Conservation (phyloP, 805 yeast genomes). For the Metschnikowia koreensis region DNA sequence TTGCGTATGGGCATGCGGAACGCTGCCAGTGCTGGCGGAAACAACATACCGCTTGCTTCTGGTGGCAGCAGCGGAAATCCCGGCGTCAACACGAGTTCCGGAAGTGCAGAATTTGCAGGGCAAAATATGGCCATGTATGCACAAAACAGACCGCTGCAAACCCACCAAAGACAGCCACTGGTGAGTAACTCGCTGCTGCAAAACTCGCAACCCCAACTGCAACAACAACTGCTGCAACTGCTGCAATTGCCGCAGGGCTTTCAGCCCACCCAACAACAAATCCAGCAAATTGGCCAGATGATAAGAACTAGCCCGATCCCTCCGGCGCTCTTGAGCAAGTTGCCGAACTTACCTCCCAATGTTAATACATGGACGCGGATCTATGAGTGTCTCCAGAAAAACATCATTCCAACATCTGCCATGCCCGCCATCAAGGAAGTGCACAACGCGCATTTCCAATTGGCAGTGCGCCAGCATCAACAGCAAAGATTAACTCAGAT, state of each 20-base stretch:
- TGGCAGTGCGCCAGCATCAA: conserved; percentile 51
- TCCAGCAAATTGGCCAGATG: conserved; percentile 39
- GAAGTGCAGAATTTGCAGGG: not conserved
- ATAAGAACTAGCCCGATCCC: conserved; percentile 74
- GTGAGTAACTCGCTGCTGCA: not conserved
- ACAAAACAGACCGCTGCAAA: conserved; percentile 14
- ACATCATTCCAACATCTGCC: conserved; percentile 55
- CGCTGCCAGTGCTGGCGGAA: conserved; percentile 18
- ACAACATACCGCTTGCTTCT: conserved; percentile 2
- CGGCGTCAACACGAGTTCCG: not conserved
- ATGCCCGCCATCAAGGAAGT: conserved; percentile 62
- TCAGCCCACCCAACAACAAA: conserved; percentile 28
- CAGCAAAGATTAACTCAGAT: conserved; percentile 33
- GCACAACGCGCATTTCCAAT: conserved; percentile 63
- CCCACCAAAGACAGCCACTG: conserved; percentile 3
- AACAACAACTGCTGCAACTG: conserved; percentile 14
- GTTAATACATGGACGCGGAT: conserved; percentile 81
- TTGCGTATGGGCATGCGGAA: conserved; percentile 22
- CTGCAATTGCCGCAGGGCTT: conserved; percentile 9
- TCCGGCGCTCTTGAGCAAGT: conserved; percentile 55
- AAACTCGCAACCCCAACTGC: not conserved
- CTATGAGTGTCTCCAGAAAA: conserved; percentile 58
- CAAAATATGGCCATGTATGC: conserved; percentile 11
- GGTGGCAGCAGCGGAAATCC: too few relatives aligned
- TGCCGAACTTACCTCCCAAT: conserved; percentile 76